phyloP scores from a whole-genome alignment of 352 stramenopile genomes.

The Thalassiosira livingstoniorum region DNA sequence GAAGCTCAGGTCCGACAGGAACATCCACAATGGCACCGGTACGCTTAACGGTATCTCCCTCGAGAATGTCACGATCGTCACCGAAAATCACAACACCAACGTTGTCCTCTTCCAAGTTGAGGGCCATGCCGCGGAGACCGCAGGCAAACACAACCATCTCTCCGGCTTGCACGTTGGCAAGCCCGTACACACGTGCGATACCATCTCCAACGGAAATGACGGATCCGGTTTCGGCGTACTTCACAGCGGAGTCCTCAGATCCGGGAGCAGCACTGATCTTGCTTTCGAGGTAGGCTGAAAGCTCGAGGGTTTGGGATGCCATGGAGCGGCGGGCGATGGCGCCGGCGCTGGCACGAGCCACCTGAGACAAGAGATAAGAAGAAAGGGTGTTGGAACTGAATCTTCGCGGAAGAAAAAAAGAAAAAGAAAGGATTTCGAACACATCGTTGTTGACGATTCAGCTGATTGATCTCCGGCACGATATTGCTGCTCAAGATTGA shows the following conservation, averaged over 20 bases:
- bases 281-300: conserved; percentile 85
- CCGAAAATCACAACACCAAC: conserved; percentile 93
- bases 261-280: conserved; percentile 79
- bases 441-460: too few relatives aligned
- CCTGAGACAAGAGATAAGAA: conserved; percentile 48
- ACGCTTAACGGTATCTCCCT: conserved; percentile 91
- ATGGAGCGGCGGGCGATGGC: conserved; percentile 69
- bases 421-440: too few relatives aligned
- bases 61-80: conserved; percentile 91
- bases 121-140: conserved; percentile 89
- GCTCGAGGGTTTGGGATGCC: conserved; percentile 87
- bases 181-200: conserved; percentile 92
- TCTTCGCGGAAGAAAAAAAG: conserved; percentile 13
- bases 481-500: too few relatives aligned
- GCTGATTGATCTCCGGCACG: too few relatives aligned
- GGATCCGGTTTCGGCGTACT: conserved; percentile 86
- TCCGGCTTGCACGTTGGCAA: conserved; percentile 91
- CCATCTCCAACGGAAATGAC: conserved; percentile 92
- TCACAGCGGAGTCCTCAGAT: conserved; percentile 74
- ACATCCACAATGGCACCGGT: conserved; percentile 92
- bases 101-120: conserved; percentile 93
- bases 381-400: too few relatives aligned
- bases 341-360: conserved; percentile 54
- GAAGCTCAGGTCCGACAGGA: conserved; percentile 88
- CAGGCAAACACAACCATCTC: conserved; percentile 91